Conservation (phyloP, 495 filamentous ascomycete species). For the Astrothelium subdiscretum region DNA sequence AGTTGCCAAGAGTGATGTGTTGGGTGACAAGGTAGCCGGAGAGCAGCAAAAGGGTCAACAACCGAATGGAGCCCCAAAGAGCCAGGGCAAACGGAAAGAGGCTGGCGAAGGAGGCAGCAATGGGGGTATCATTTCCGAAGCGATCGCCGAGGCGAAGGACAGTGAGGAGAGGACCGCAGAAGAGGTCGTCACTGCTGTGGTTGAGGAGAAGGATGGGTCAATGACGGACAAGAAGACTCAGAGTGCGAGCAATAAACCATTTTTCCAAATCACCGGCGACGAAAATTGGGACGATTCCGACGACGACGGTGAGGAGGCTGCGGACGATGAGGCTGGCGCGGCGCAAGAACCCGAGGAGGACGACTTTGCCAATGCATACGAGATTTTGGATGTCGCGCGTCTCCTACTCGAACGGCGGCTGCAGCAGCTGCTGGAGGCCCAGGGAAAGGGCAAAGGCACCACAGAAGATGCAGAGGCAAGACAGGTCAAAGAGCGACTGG, state of each 20-base stretch:
- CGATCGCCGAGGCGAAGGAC: constrained; percentile 13
- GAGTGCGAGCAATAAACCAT: constrained; percentile 46
- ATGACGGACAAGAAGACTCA: constrained; percentile 30
- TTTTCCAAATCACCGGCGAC: constrained; percentile 88
- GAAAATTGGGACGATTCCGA: constrained; percentile 77
- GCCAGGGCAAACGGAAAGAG: constrained; percentile 17
- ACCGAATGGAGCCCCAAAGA: constrained; percentile 25
- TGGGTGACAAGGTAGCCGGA: constrained; percentile 66
- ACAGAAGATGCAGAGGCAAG: constrained; percentile 28
- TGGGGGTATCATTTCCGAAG: constrained; percentile 7
- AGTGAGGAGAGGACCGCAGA: constrained; percentile 30
- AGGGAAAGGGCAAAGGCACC: constrained; percentile 40
- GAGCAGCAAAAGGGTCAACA: constrained; percentile 32
- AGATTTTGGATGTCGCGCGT: constrained; percentile 82
- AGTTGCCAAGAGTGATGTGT: constrained; percentile 84
- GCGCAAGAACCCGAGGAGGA: constrained; percentile 61
- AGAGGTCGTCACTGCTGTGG: constrained; percentile 34
- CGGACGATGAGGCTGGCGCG: constrained; percentile 22
- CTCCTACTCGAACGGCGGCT: constrained; percentile 59
- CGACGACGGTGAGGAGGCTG: constrained; percentile 59
- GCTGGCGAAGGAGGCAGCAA: constrained; percentile 16
- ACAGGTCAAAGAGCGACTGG: constrained; percentile 68
- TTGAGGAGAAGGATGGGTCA: constrained; percentile 29
- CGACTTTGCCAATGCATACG: constrained; percentile 80
- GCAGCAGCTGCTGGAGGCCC: constrained; percentile 31